Percentiles rank a stretch among this genome's conserved stretches.
Conservation (phyloP, 1,139 yeast genomes). For the Pichia terricola region DNA sequence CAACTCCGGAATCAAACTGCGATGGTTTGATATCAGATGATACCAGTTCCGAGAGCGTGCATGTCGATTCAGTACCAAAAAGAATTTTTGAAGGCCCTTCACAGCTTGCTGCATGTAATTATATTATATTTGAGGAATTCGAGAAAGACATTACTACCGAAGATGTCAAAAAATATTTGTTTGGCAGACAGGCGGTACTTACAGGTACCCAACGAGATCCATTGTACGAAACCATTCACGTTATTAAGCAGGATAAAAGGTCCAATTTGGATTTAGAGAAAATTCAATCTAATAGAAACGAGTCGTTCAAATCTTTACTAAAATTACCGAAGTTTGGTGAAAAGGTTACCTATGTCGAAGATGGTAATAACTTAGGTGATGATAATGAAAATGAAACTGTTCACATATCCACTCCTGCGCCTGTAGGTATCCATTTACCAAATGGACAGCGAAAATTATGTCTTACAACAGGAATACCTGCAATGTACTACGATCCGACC, state of each 20-base stretch:
- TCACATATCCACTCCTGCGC: slow-evolving; percentile 54
- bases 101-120: slow-evolving; percentile 46
- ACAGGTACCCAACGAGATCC: slow-evolving; percentile 45
- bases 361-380: slow-evolving; percentile 19
- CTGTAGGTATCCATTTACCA: slow-evolving; percentile 65
- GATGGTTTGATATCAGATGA: no score
- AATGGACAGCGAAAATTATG: slow-evolving; percentile 63
- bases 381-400: slow-evolving; percentile 35
- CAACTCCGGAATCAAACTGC: no score
- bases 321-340: slow-evolving; percentile 61
- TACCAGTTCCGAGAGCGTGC: no score
- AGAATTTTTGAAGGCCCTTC: slow-evolving; percentile 51
- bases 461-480: slow-evolving; percentile 69
- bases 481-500: slow-evolving; percentile 78
- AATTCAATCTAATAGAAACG: slow-evolving; percentile 24
- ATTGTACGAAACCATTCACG: slow-evolving; percentile 45
- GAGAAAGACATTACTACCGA: slow-evolving; percentile 23
- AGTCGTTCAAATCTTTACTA: slow-evolving; percentile 40
- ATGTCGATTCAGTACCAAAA: background rate
- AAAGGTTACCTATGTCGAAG: slow-evolving; percentile 32
- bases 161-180: slow-evolving; percentile 37
- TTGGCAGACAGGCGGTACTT: slow-evolving; percentile 51
- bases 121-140: slow-evolving; percentile 40
- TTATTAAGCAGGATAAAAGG: slow-evolving; percentile 36
- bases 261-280: slow-evolving; percentile 20